Evolutionary conservation across 768 basidiomycete genomes (phyloP).

Genomic region (Mycena kentingensis): DNA sequence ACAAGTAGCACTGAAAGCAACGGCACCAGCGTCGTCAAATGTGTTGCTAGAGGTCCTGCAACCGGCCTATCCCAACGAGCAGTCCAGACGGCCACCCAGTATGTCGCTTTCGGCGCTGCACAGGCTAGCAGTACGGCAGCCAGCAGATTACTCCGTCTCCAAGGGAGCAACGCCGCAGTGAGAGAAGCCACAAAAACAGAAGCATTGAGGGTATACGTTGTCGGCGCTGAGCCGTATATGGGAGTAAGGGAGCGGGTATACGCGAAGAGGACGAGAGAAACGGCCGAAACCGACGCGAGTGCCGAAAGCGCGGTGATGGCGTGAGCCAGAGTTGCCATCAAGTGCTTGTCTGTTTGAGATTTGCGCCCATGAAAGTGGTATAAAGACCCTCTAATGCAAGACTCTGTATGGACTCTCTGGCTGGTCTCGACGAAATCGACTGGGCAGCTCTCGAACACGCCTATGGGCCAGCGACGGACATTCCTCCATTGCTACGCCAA

Average conservation of each 20-base stretch:
- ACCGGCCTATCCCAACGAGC: slow-evolving; percentile 54
- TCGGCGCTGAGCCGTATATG: slow-evolving; percentile 65
- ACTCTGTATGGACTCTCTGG: background rate
- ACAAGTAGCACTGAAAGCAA: slow-evolving; percentile 54
- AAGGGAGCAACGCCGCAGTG: slow-evolving; percentile 42
- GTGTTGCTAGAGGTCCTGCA: slow-evolving; percentile 61
- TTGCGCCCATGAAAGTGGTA: too few species aligned
- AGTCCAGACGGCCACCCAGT: slow-evolving; percentile 65
- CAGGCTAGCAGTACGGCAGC: slow-evolving; percentile 44
- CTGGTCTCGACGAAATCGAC: background rate
- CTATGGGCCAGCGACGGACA: background rate
- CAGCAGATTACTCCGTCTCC: slow-evolving; percentile 34
- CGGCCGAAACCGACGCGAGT: slow-evolving; percentile 20
- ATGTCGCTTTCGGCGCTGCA: slow-evolving; percentile 61
- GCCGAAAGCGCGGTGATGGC: too few species aligned
- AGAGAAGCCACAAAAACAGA: slow-evolving; percentile 38
- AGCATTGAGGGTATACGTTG: slow-evolving; percentile 48
- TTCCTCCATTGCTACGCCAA: background rate
- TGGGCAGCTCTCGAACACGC: background rate
- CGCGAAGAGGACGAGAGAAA: slow-evolving; percentile 61
- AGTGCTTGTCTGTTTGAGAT: background rate
- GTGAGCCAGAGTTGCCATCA: too few species aligned
- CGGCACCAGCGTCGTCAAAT: slow-evolving; percentile 57
- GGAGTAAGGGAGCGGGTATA: slow-evolving; percentile 70
- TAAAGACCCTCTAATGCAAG: too few species aligned